These are phyloP conservation scores for Pseudozyma pruni DNA, from an alignment of 1,284 basidiomycete genomes.

Conservation along the genomic window DNA sequence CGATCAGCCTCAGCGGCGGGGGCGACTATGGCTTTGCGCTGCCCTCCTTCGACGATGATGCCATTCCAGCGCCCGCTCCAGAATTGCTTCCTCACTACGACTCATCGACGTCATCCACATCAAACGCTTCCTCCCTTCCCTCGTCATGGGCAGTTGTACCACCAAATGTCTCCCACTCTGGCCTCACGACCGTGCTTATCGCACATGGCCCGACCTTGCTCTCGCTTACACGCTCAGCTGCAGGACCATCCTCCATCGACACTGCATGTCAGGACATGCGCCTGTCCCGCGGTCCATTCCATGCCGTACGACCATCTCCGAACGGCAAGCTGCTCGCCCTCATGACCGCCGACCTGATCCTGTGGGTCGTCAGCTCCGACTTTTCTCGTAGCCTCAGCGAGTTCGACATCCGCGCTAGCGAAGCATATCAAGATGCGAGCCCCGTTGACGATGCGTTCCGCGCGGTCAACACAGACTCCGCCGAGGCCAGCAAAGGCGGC, in stretches of 20 bases:
- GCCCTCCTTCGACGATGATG: slow-evolving; percentile 35
- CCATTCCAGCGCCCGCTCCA: slow-evolving; percentile 9
- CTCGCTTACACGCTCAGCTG: slow-evolving; percentile 41
- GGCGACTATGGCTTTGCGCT: slow-evolving; percentile 40
- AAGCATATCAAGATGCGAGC: slow-evolving; percentile 44
- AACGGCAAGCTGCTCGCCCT: slow-evolving; percentile 92
- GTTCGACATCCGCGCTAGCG: slow-evolving; percentile 71
- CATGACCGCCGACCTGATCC: slow-evolving; percentile 76
- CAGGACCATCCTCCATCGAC: slow-evolving; percentile 41
- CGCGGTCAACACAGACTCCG: slow-evolving; percentile 1
- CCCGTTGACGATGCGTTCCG: slow-evolving; percentile 32
- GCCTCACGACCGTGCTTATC: slow-evolving; percentile 42
- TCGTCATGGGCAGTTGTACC: slow-evolving; percentile 49
- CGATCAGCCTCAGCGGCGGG: slow-evolving; percentile 26
- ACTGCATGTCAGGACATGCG: slow-evolving; percentile 69
- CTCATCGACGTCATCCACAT: slow-evolving; percentile 5
- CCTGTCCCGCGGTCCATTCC: slow-evolving; percentile 88
- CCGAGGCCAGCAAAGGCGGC: slow-evolving; percentile 31
- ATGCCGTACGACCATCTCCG: slow-evolving; percentile 85
- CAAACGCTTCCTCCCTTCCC: slow-evolving; percentile 6
- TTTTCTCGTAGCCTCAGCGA: slow-evolving; percentile 89
- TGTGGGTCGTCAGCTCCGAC: slow-evolving; percentile 93
- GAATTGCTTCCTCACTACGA: slow-evolving; percentile 34
- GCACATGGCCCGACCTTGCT: slow-evolving; percentile 37
- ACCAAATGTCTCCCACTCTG: slow-evolving; percentile 31